phyloP scores from a whole-genome alignment of 1,139 yeast species.

The Scheffersomyces segobiensis region DNA sequence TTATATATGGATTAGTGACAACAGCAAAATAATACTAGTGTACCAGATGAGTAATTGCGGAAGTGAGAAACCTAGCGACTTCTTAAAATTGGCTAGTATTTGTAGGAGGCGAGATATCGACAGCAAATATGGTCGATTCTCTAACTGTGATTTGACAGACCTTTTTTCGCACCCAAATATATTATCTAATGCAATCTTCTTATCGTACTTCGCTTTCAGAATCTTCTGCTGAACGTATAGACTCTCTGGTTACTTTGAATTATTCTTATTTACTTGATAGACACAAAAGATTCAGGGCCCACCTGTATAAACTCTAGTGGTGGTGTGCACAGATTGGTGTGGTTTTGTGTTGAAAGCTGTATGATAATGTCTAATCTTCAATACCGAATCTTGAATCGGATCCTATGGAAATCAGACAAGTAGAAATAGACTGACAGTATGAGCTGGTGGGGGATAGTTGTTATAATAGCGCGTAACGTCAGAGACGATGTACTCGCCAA shows the following conservation, averaged over 20 bases:
- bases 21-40: background rate
- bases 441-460: background rate
- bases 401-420: background rate
- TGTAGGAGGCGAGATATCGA: background rate
- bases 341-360: background rate
- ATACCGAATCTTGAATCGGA: background rate
- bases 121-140: background rate
- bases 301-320: background rate
- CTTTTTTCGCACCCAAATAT: background rate
- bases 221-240: background rate
- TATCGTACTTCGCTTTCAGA: background rate
- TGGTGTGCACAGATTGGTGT: background rate
- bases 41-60: background rate
- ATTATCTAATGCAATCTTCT: background rate
- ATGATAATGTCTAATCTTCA: background rate
- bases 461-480: constrained; percentile 9
- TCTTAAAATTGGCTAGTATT: background rate
- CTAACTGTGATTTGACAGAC: background rate
- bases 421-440: background rate
- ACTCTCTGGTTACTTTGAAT: background rate
- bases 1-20: background rate
- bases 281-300: background rate
- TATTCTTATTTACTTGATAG: background rate
- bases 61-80: constrained; percentile 1
- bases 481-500: constrained; percentile 16